Conservation (phyloP, 1,139 yeast genomes). For the Kluyveromyces sp. region DNA sequence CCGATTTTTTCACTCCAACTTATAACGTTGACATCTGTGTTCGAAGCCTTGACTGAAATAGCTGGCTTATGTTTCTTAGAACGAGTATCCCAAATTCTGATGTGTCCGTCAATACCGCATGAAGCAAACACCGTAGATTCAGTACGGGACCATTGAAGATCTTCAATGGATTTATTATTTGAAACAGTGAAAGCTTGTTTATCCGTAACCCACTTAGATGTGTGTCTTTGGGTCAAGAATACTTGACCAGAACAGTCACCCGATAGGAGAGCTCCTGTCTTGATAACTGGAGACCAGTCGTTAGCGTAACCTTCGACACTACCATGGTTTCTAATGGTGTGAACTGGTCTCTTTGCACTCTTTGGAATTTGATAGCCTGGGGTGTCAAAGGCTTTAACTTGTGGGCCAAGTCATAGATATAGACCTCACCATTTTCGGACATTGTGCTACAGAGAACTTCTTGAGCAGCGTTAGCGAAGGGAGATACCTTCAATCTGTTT, state of each 20-base stretch:
- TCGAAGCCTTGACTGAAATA: slow-evolving; percentile 73
- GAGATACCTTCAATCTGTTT: slow-evolving; percentile 80
- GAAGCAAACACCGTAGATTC: slow-evolving; percentile 92
- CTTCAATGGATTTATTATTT: slow-evolving; percentile 71
- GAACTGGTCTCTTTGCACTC: slow-evolving; percentile 67
- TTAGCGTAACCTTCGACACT: slow-evolving; percentile 94
- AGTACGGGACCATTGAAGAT: slow-evolving; percentile 91
- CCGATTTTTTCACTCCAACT: slow-evolving; percentile 90
- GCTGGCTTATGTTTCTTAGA: slow-evolving; percentile 90
- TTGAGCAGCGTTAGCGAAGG: slow-evolving; percentile 44
- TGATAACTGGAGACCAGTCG: slow-evolving; percentile 89
- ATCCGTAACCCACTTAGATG: slow-evolving; percentile 81
- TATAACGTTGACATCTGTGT: slow-evolving; percentile 84
- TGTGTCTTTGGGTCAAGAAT: slow-evolving; percentile 67
- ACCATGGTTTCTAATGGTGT: slow-evolving; percentile 86
- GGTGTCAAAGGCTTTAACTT: slow-evolving; percentile 72
- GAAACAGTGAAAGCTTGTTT: slow-evolving; percentile 69
- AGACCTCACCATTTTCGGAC: slow-evolving; percentile 87
- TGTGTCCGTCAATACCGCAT: slow-evolving; percentile 85
- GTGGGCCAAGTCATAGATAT: slow-evolving; percentile 76
- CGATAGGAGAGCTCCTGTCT: slow-evolving; percentile 72
- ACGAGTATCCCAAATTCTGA: slow-evolving; percentile 95
- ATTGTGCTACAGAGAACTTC: slow-evolving; percentile 84
- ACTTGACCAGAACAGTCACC: slow-evolving; percentile 88
- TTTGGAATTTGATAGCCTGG: slow-evolving; percentile 84